A percentile compares a stretch with the other conserved stretches of the same genome.
Evolutionary conservation across 371 early-diverging fungal species (phyloP).

Genomic region (Apophysomyces elegans): DNA sequence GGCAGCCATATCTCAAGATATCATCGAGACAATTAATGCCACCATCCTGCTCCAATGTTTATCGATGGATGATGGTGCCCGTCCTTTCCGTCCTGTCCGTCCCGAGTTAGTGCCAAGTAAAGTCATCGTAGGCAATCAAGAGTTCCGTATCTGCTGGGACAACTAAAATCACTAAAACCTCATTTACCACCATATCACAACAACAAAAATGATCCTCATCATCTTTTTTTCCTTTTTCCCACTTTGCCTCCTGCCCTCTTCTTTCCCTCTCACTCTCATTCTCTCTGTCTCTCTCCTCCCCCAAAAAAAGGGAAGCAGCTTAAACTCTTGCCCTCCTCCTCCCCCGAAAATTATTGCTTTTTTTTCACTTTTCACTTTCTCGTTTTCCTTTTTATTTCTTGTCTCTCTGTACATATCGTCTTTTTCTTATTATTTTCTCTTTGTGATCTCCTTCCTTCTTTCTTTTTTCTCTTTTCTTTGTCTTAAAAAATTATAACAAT

Average conservation of each 20-base stretch:
- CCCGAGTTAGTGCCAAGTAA: slow-evolving; percentile 33
- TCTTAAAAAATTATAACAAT: neutral
- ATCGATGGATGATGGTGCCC: slow-evolving; percentile 58
- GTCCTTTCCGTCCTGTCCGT: slow-evolving; percentile 45
- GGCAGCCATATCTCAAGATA: slow-evolving; percentile 32
- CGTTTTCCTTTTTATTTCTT: neutral
- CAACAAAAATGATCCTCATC: neutral
- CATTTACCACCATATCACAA: slow-evolving; percentile 4
- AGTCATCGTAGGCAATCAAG: slow-evolving; percentile 43
- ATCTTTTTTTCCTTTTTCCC: neutral
- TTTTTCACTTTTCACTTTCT: neutral
- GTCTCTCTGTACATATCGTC: neutral
- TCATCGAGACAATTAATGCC: slow-evolving; percentile 60
- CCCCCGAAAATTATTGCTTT: neutral
- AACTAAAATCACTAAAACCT: slow-evolving; percentile 13
- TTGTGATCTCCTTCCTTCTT: neutral
- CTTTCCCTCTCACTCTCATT: neutral
- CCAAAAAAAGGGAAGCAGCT: no score
- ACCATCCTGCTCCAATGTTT: slow-evolving; percentile 57
- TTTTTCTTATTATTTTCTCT: neutral
- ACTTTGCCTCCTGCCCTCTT: neutral
- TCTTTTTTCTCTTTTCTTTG: neutral
- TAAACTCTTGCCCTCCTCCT: no score
- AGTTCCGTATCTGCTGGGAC: slow-evolving; percentile 44
- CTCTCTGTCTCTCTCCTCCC: neutral